A percentile compares a stretch with the other conserved stretches of the same genome.
phyloP scores from a whole-genome alignment of 2,329 filamentous ascomycete genomes.

The Alternaria sp. region DNA sequence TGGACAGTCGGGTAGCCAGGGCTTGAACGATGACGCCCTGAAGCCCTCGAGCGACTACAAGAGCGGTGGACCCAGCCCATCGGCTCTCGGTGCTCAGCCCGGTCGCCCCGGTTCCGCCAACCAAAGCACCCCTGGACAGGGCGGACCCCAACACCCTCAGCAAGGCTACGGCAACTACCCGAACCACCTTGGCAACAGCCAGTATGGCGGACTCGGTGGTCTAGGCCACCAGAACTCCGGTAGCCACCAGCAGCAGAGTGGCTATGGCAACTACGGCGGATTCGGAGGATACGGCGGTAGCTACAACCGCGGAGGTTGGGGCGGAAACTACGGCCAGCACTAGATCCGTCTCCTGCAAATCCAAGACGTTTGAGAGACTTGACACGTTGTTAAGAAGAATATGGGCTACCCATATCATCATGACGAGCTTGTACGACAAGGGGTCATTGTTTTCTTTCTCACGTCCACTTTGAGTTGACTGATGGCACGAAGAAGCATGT shows the following conservation, averaged over 20 bases:
- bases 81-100: slow-evolving; percentile 64
- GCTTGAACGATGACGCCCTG: slow-evolving; percentile 60
- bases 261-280: slow-evolving; percentile 54
- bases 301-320: slow-evolving; percentile 58
- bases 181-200: slow-evolving; percentile 57
- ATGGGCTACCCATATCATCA: slow-evolving; percentile 36
- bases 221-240: slow-evolving; percentile 59
- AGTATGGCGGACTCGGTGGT: slow-evolving; percentile 63
- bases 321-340: slow-evolving; percentile 57
- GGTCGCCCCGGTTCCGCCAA: slow-evolving; percentile 70
- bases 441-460: slow-evolving; percentile 29
- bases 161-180: slow-evolving; percentile 66
- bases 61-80: slow-evolving; percentile 65
- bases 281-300: slow-evolving; percentile 53
- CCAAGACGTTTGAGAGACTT: slow-evolving; percentile 10
- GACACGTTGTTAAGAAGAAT: slow-evolving; percentile 17
- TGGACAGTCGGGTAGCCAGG: slow-evolving; percentile 57
- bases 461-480: slow-evolving; percentile 31
- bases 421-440: slow-evolving; percentile 32
- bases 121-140: slow-evolving; percentile 64
- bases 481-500: slow-evolving; percentile 37
- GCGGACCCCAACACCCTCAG: slow-evolving; percentile 63
- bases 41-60: slow-evolving; percentile 67
- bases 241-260: slow-evolving; percentile 53
- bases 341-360: slow-evolving; percentile 25